Evolutionary conservation across 2,329 filamentous ascomycete species (phyloP).

Genomic region (Sodiomyces alkalinus): DNA sequence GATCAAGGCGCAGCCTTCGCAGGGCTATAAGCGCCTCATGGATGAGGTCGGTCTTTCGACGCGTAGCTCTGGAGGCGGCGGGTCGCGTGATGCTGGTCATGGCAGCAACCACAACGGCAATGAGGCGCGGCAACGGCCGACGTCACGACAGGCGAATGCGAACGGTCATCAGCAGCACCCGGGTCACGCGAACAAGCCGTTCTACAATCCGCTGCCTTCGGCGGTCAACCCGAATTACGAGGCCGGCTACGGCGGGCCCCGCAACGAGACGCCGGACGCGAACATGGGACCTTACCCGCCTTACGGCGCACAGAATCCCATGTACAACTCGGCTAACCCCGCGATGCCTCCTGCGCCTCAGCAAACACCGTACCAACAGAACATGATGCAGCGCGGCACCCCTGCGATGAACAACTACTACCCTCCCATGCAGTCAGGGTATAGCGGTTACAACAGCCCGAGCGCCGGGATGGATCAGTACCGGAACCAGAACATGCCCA

Average conservation of each 20-base stretch:
- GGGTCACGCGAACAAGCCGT: constrained; percentile 30
- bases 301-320: constrained; percentile 33
- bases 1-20: constrained; percentile 83
- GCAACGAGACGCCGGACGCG: constrained; percentile 36
- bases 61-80: constrained; percentile 28
- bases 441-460: constrained; percentile 33
- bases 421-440: constrained; percentile 38
- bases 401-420: constrained; percentile 43
- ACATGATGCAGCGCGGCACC: constrained; percentile 35
- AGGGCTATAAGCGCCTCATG: constrained; percentile 98
- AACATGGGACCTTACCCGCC: constrained; percentile 32
- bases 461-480: constrained; percentile 39
- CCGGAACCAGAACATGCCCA: constrained; percentile 33
- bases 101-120: constrained; percentile 25
- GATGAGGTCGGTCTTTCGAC: constrained; percentile 89
- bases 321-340: constrained; percentile 32
- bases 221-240: constrained; percentile 30
- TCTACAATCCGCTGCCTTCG: constrained; percentile 34
- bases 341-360: constrained; percentile 29
- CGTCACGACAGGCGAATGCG: constrained; percentile 35
- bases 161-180: constrained; percentile 21
- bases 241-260: constrained; percentile 29
- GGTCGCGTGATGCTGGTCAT: constrained; percentile 29
- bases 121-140: constrained; percentile 38
- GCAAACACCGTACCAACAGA: constrained; percentile 44